Evolutionary conservation across 2,329 filamentous ascomycete genomes (phyloP), one percentile per base, ranked within the genome.

Genomic region (Diaporthe citri): DNA sequence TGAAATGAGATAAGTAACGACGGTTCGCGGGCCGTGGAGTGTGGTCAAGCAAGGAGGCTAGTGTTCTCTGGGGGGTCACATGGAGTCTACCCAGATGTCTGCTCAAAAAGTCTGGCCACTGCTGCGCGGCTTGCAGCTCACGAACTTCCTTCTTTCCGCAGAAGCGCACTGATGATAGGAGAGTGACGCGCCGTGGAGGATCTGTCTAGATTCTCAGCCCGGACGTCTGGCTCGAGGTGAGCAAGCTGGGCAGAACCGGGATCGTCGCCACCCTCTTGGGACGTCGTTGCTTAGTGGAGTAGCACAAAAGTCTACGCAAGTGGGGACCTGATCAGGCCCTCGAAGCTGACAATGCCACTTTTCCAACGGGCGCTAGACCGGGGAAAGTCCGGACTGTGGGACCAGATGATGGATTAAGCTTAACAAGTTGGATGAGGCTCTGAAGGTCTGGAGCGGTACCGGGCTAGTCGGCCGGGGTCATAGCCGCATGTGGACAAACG

Each of bases 21-120:
- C 64, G 64, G 64, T 67, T 67, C 64, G 13, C 64, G 64, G 64
- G 64, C 64, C 64, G 64, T 67, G 31, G 46, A 52, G 10, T 67
- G 43, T 67, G 64, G 64, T 67, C 34, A 22, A 39, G 25, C 34
- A 52, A 51, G 4, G 46, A 52, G 36, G 46, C 64, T 67, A 67
- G 64, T 52, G 43, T 41, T 6, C 15, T 39, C 64, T 39, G 7
- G 46, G 31, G 12, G 28, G 64, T 67, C 64, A 52, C 64, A 67
- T 36, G 64, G 64, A 28, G 31, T 67, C 8, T 15, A n/a, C 28
- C 28, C 12, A 17, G 46, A 28, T 25, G 31, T 51, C 20, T 36
- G 62, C 46, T 51, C 43, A 17, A 52, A 39, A 36, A 20, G 64
- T 67, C 46, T 52, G 46, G 46, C 46, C 64, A 41, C 34, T 25